phyloP scores from a whole-genome alignment of 2,329 filamentous ascomycete genomes.

The Calonectria henricotiae region DNA sequence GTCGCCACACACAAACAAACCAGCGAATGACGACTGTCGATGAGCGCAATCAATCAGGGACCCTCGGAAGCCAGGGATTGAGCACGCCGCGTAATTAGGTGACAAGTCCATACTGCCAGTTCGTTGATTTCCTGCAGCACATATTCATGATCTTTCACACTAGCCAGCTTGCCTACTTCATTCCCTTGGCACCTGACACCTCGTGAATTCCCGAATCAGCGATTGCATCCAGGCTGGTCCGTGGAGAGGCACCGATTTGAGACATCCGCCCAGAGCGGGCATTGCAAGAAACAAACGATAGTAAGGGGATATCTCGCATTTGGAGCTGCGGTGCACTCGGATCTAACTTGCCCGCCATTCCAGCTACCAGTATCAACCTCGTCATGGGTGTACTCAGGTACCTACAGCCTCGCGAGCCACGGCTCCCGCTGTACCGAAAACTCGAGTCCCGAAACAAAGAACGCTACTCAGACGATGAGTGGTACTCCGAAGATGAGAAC shows the following conservation, averaged over 20 bases:
- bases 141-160: slow-evolving; percentile 5
- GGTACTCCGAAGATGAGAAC: slow-evolving; percentile 65
- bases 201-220: neutral
- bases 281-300: slow-evolving; percentile 28
- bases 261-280: slow-evolving; percentile 37
- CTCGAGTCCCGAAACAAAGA: slow-evolving; percentile 65
- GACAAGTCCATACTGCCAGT: neutral
- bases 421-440: slow-evolving; percentile 70
- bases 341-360: slow-evolving; percentile 15
- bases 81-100: slow-evolving; percentile 25
- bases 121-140: slow-evolving; percentile 5
- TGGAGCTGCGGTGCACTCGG: slow-evolving; percentile 35
- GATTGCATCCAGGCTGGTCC: slow-evolving; percentile 12
- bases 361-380: slow-evolving; percentile 36
- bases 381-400: slow-evolving; percentile 69
- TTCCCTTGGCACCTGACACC: neutral
- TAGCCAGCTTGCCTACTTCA: slow-evolving; percentile 3
- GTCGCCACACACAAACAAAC: slow-evolving; percentile 48
- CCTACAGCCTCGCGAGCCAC: slow-evolving; percentile 65
- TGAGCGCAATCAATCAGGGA: slow-evolving; percentile 5
- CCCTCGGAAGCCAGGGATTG: slow-evolving; percentile 8
- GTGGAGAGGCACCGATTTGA: slow-evolving; percentile 19
- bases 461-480: slow-evolving; percentile 66
- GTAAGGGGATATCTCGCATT: slow-evolving; percentile 29
- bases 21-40: slow-evolving; percentile 45